A percentile compares a stretch with the other conserved stretches of the same genome.
Conservation (phyloP, 2,329 filamentous ascomycete genomes). For the Tolypocladium tundrense region DNA sequence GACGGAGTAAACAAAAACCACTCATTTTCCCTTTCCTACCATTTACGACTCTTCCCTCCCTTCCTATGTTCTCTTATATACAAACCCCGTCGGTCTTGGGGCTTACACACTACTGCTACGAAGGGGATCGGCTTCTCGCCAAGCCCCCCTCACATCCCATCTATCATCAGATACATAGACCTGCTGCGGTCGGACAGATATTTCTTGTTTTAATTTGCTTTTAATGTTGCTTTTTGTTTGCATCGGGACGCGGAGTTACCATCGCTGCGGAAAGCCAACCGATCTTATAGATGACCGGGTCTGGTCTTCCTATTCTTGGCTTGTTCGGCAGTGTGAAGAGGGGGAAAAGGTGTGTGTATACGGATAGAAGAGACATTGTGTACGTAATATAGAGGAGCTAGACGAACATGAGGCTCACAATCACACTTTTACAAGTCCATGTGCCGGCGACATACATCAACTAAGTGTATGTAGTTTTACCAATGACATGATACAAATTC, state of each 20-base stretch:
- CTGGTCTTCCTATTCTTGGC: not conserved
- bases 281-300: not conserved
- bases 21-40: not conserved
- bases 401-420: not conserved
- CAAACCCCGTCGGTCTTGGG: not conserved
- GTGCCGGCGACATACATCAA: not conserved
- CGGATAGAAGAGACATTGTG: not conserved
- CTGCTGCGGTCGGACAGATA: not conserved
- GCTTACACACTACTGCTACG: not conserved
- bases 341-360: not conserved
- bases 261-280: not conserved
- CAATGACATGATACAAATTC: not conserved
- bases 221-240: not conserved
- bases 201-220: not conserved
- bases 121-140: not conserved
- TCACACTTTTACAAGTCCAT: not conserved
- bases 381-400: not conserved
- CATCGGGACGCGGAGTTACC: not conserved
- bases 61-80: not conserved
- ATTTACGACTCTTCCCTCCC: not conserved
- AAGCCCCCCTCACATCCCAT: not conserved
- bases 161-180: not conserved
- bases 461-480: too few species aligned
- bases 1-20: slow-evolving; percentile 8
- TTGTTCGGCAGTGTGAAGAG: not conserved